Conservation (phyloP, 768 basidiomycete species). For the Lactarius trivialis region DNA sequence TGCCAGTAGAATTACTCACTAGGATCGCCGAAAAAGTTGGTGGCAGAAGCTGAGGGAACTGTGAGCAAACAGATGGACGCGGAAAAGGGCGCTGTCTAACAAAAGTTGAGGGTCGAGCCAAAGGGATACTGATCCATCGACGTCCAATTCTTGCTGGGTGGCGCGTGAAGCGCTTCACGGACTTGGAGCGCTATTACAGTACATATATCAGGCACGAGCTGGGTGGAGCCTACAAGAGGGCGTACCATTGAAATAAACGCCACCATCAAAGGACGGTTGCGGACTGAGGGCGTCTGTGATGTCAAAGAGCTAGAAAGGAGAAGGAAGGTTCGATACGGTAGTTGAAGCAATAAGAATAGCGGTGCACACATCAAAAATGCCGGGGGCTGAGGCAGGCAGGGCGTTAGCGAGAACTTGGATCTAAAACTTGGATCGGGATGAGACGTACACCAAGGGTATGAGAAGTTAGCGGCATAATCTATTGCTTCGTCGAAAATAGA, state of each 20-base stretch:
- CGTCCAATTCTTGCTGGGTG: constrained; percentile 47
- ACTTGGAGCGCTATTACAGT: constrained; percentile 41
- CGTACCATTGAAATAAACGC: constrained; percentile 58
- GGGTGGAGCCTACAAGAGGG: background rate
- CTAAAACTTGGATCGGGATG: background rate
- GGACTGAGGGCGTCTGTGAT: constrained; percentile 38
- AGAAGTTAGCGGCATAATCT: constrained; percentile 69
- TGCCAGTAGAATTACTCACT: constrained; percentile 1
- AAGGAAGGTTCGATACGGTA: background rate
- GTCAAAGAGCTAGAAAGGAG: constrained; percentile 25
- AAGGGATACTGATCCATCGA: constrained; percentile 13
- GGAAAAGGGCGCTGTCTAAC: background rate
- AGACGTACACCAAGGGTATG: constrained; percentile 48
- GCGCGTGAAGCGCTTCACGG: constrained; percentile 61
- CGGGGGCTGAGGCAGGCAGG: constrained; percentile 1
- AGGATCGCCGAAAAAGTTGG: constrained; percentile 18
- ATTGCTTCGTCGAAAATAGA: constrained; percentile 55
- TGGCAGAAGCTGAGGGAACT: background rate
- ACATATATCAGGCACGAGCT: background rate
- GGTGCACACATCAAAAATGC: constrained; percentile 15
- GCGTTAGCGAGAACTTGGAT: background rate
- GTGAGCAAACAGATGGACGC: background rate
- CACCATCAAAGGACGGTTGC: constrained; percentile 42
- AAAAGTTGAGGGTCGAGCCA: constrained; percentile 14
- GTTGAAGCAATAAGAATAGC: background rate